Evolutionary conservation across 345 rosid genomes (phyloP), one percentile per base, ranked within the genome.

Genomic region (Aquilaria malaccensis): DNA sequence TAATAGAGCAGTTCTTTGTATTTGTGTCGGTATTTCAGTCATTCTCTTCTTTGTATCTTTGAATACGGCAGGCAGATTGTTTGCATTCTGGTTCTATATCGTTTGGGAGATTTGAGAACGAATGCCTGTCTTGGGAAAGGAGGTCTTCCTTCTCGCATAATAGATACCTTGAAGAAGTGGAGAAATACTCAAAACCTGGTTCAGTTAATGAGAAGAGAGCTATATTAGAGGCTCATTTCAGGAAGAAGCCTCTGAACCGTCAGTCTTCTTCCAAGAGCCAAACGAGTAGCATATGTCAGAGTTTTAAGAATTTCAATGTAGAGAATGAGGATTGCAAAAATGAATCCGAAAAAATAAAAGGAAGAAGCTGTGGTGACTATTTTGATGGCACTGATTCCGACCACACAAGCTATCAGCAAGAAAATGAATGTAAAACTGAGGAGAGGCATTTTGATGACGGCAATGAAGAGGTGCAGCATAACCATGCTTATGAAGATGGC

Each of bases 101-200:
- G 15, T 91, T 91, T 68, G 98, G 98, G 15, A 88, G 96, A 76
- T 91, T 91, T 62, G 98, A 91, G 71, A 83, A 64, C 33, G 96
- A 91, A 52, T 75, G 82, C 15, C 58, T 91, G 60, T 79, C 81
- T 55, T 91, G 98, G 96, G 98, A 91, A 68, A 86, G 79, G 67
- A 78, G 92, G 60, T 91, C 98, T 33, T 86, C 96, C 0, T 91
- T 91, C 70, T 79, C 85, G n/a, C 98, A 83, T 66, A 91, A 91
- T 45, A 83, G 76, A 76, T 91, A 91, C 67, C 96, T 91, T 65
- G 96, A 85, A 76, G 98, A 92, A 80, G 98, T 82, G 50, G 98
- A 86, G 79, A 92, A 77, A 67, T 85, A 74, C 75, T 88, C 96
- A 33, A 92, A 70, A 75, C 92, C 89, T 2, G 96, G 98, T 53